Evolutionary conservation across 345 rosid species (phyloP), one percentile per base, ranked within the genome.

Genomic region (Erucastrum elatum): DNA sequence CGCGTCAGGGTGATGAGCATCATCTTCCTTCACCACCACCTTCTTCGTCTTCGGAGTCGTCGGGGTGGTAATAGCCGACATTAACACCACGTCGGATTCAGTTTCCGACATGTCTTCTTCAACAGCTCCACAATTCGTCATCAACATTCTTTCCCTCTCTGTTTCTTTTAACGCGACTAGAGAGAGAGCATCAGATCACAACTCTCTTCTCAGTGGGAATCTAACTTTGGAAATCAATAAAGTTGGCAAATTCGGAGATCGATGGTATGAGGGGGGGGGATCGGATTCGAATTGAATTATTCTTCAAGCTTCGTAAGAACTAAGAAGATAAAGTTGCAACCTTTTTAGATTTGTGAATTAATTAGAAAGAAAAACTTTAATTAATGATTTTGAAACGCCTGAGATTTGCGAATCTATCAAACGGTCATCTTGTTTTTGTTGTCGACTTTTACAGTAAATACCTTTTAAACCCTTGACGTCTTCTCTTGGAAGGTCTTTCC

Each of bases 1-100:
- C 26, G 98, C 94, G 62, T 91, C 91, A 2, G 98, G 98, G 77
- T 95, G 98, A 75, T 95, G 98, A 67, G 81, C 85, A 13, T 85
- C 87, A 16, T 74, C 85, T 46, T 68, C 78, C 66, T 53, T 84
- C 68, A 67, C 56, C 34, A 65, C 71, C 76, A 41, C 82, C 56
- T 7, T 49, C 56, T 49, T 49, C 76, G 53, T 76, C 71, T 26
- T 75, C 4, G 67, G 82, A 71, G 41, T 80, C 80, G 1, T 59
- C 72, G 63, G 76, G 17, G 59, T 56, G 44, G 73, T 49, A 53
- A 71, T 8, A 72, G 69, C 33, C 8, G 61, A 63, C 72, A 53
- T 53, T 53, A 53, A 53, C 59, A 16, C 9, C 3, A 75, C 44
- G 2, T 70, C 16, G 5, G 77, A 34, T 66, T 80, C 80, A 8